These are phyloP conservation scores for Sungouiella thailandica DNA, from an alignment of 805 yeast species.

Conservation along the genomic window DNA sequence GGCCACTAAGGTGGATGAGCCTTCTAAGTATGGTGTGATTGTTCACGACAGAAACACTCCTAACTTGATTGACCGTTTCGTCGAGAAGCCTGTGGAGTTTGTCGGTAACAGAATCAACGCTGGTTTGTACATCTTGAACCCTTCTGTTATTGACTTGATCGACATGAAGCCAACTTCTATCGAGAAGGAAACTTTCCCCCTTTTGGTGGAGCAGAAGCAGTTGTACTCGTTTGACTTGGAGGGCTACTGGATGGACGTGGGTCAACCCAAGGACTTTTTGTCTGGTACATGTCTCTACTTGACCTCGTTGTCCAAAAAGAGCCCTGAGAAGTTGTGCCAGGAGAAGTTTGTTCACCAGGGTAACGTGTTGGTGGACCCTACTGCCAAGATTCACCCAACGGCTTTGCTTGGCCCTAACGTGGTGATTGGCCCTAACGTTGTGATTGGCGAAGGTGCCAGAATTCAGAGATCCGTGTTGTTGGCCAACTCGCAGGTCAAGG, in stretches of 20 bases:
- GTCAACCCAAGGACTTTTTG: conserved; percentile 99
- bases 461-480: conserved; percentile 91
- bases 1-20: conserved; percentile 99
- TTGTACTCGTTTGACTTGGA: conserved; percentile 95
- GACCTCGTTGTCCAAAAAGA: conserved; percentile 77
- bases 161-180: conserved; percentile 98
- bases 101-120: conserved; percentile 99
- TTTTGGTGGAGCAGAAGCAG: conserved; percentile 80
- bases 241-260: conserved; percentile 99
- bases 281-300: conserved; percentile 93
- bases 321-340: conserved; percentile 60
- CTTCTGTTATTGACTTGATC: conserved; percentile 91
- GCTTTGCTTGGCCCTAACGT: conserved; percentile 99
- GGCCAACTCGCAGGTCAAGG: conserved; percentile 86
- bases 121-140: conserved; percentile 97
- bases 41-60: conserved; percentile 95
- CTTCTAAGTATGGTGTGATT: conserved; percentile 98
- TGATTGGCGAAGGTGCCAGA: conserved; percentile 97
- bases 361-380: conserved; percentile 89
- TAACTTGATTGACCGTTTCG: conserved; percentile 95
- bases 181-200: conserved; percentile 99
- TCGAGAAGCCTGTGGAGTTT: conserved; percentile 98
- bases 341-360: conserved; percentile 82
- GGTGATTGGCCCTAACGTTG: conserved; percentile 93
- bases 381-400: conserved; percentile 86